phyloP scores from a whole-genome alignment of 495 filamentous ascomycete genomes.

The Cladorrhinum samala region DNA sequence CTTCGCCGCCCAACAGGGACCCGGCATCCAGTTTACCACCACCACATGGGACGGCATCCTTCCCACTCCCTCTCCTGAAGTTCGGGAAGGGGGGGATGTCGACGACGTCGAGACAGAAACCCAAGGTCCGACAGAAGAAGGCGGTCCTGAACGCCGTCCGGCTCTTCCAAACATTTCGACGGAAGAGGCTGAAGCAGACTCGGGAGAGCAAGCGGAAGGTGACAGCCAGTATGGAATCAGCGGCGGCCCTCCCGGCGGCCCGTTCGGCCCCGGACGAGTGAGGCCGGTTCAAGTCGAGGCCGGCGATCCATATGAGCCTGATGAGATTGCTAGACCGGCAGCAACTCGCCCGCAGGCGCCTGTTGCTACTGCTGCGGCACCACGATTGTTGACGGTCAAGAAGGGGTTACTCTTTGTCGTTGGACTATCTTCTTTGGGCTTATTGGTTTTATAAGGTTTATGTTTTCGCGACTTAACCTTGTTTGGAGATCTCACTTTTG shows the following conservation, averaged over 20 bases:
- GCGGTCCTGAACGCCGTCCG: neutral
- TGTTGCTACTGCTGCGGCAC: slow-evolving; percentile 2
- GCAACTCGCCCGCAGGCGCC: neutral
- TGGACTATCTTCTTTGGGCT: neutral
- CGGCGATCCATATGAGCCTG: neutral
- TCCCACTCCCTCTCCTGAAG: too few species aligned
- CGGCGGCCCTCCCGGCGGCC: neutral
- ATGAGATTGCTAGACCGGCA: neutral
- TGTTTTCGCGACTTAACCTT: too few species aligned
- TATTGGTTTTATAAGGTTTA: neutral
- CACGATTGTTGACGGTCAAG: neutral
- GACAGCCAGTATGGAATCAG: neutral
- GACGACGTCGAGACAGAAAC: neutral
- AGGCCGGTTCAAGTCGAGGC: neutral
- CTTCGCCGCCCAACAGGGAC: neutral
- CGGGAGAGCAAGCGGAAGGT: too few species aligned
- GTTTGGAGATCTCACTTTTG: too few species aligned
- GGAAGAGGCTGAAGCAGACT: neutral
- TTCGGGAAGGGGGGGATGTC: too few species aligned
- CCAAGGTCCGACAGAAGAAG: neutral
- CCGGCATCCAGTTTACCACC: slow-evolving; percentile 31
- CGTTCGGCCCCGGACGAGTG: neutral
- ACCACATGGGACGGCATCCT: slow-evolving; percentile 11
- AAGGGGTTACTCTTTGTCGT: neutral
- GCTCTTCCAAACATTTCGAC: neutral